These are phyloP conservation scores for Aspergillus sp. DNA, from an alignment of 2,329 filamentous ascomycete species.

Conservation along the genomic window DNA sequence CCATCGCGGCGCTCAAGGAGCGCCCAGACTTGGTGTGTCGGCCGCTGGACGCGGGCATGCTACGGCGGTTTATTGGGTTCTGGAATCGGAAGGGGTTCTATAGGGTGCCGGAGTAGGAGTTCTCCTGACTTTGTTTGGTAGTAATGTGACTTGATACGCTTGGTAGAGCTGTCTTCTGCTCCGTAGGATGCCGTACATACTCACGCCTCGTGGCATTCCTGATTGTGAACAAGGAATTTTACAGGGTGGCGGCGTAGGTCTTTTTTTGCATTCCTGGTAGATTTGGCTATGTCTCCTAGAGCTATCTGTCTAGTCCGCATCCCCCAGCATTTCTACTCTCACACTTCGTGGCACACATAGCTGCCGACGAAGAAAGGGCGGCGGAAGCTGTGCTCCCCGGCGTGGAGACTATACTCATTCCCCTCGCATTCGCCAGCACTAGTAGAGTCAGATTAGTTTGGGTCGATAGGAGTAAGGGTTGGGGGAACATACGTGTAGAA, in stretches of 20 bases:
- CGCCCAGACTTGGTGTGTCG: constrained; percentile 1
- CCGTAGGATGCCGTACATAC: no score
- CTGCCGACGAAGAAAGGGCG: neutral
- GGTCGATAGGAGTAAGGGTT: no score
- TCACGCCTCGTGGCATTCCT: no score
- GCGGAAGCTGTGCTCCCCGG: neutral
- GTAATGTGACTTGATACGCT: no score
- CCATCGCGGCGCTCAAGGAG: constrained; percentile 1
- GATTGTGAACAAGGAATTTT: no score
- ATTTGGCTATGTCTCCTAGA: no score
- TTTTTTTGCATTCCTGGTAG: no score
- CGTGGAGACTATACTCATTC: neutral
- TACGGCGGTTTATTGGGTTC: constrained; percentile 3
- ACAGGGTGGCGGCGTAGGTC: no score
- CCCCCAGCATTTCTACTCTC: no score
- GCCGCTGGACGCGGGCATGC: neutral
- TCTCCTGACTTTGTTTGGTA: neutral
- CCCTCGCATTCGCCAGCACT: neutral
- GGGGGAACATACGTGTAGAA: neutral
- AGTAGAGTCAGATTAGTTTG: neutral
- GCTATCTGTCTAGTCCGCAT: no score
- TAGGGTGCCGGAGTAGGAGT: neutral
- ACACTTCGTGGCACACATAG: neutral
- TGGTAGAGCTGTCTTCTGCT: no score
- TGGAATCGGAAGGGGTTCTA: constrained; percentile 10